Evolutionary conservation across 2,329 filamentous ascomycete species (phyloP), one percentile per base, ranked within the genome.

Genomic region (Exutisphaerella laricina): DNA sequence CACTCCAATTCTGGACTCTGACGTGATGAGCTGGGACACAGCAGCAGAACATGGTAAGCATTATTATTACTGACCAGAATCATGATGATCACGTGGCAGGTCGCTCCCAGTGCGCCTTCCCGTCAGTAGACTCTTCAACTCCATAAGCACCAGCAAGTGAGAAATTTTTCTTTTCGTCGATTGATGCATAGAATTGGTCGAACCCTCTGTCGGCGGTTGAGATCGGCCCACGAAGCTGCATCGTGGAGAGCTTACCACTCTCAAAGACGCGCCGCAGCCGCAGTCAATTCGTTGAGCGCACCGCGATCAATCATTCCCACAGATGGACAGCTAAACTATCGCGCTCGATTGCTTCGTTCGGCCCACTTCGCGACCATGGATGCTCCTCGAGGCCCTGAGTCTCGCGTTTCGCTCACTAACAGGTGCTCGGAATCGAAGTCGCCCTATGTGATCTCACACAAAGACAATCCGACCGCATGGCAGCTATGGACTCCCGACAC

Each of bases 401-500:
- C 46, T 26, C 49, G 51, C 9, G 50, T 63, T 20, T 54, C 53
- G 31, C 55, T 63, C 45, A 52, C 44, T 21, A 84, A 84, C 58
- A 71, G 75, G 50, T 71, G 80, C 43, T 67, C 63, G 38, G 73
- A 81, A 59, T 82, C 78, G 62, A 74, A 74, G 56, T 83, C 79
- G 54, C 80, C 81, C 43, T 85, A 85, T 68, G 80, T 84, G 31
- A 79, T 81, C 43, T 79, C 76, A 36, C 88, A 94, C 62, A 79
- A 81, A 63, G 72, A 84, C 55, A 94, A 94, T 63, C 80, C 82
- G 1, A 89, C 97, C 26, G 81, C 82, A 57, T 98, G 92, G 92
- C 92, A 98, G 72, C 72, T 87, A 46, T 86, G 94, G 73, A 84
- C 84, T 54, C 74, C 83, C 16, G 82, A 88, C 58, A 80, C 87